Conservation (phyloP, 2,329 filamentous ascomycete species). For the Trichoderma simmonsii region DNA sequence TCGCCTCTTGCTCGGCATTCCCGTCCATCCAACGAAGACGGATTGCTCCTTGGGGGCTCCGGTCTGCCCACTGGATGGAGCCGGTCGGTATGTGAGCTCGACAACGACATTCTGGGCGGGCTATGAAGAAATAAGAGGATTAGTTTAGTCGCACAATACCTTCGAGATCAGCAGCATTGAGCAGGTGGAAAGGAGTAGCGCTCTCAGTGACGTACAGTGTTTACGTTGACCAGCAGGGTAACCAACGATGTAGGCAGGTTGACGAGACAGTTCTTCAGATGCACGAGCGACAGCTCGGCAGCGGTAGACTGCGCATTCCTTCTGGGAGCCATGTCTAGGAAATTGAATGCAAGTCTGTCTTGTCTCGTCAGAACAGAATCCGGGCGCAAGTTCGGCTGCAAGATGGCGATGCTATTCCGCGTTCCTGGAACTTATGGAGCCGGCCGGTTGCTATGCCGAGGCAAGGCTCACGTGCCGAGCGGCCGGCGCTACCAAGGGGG, state of each 20-base stretch:
- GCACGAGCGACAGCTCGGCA: conserved; percentile 80
- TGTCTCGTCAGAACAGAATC: background rate
- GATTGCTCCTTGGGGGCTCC: conserved; percentile 58
- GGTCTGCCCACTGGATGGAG: conserved; percentile 45
- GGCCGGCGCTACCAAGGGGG: background rate
- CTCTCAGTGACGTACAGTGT: conserved; percentile 64
- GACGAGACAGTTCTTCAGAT: conserved; percentile 90
- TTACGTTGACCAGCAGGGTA: conserved; percentile 79
- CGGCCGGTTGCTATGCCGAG: conserved; percentile 30
- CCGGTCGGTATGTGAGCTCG: conserved; percentile 71
- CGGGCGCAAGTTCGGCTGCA: conserved; percentile 1
- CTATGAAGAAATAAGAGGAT: conserved; percentile 42
- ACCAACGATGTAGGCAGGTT: conserved; percentile 86
- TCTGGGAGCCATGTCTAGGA: conserved; percentile 43
- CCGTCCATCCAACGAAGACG: conserved; percentile 92
- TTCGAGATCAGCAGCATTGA: background rate
- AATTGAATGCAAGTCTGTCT: conserved; percentile 3
- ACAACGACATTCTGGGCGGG: conserved; percentile 94
- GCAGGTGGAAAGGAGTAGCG: background rate
- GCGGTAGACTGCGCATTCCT: conserved; percentile 62
- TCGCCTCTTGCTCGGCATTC: conserved; percentile 90
- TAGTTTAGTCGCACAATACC: background rate
- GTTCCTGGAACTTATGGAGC: conserved; percentile 4
- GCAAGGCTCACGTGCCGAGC: conserved; percentile 35
- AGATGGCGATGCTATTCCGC: conserved; percentile 16